Evolutionary conservation across 73 alveolate species (phyloP), one percentile per base, ranked within the genome.

Genomic region (Durusdinium trenchii): DNA sequence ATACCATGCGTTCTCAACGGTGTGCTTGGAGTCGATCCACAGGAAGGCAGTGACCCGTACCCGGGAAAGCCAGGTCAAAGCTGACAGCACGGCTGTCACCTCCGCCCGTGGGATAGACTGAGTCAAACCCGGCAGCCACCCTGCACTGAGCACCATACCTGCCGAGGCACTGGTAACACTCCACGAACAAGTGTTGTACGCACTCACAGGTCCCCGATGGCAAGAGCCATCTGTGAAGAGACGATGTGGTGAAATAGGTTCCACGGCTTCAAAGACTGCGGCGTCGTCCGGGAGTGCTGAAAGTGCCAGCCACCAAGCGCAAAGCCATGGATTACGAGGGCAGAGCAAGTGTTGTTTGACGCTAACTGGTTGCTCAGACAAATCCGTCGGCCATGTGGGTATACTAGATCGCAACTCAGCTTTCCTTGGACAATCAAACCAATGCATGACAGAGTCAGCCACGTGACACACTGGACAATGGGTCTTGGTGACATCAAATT

Each of bases 141-240:
- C 47, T 28, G 47, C 38, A 2, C 26, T 38, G 7, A 69, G 6
- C 83, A 43, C 47, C 83, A 0, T 4, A 2, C 45, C 47, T 0
- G 47, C 35, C 46, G 38, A 32, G 83, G 47, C 45, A 26, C 12
- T 32, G 47, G 35, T 30, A 10, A 69, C 48, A 2, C 83, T 43
- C 83, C 83, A 69, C 26, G 47, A 36, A 1, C 46, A 36, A 3
- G 35, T 32, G 43, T 26, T 43, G 6, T 32, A 6, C 6, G 20
- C 40, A n/a, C 47, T 43, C 20, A 12, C 6, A 32, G 46, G 30
- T 2, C 2, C 20, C 5, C 1, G 0, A 2, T 2, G 1, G 45
- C 40, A 71, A 23, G 86, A 75, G 38, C 86, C 86, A 42, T 75
- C 86, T 9, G 86, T 75, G 60, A 75, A 75, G 0, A 75, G 61